Conservation (phyloP, 495 filamentous ascomycete species). For the Immersiella caudata region DNA sequence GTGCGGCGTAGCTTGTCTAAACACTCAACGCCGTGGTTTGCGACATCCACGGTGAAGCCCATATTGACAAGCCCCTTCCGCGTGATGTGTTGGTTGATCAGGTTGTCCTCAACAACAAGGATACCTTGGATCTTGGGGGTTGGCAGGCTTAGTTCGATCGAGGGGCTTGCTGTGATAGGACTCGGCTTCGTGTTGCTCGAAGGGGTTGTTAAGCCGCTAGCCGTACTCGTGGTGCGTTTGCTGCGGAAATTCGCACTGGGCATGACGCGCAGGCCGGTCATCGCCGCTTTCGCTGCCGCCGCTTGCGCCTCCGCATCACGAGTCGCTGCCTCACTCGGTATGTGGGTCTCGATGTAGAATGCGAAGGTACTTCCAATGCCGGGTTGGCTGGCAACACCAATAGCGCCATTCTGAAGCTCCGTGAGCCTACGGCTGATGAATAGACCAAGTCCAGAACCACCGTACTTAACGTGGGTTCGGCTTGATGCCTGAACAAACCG, state of each 20-base stretch:
- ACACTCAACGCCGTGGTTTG: slow-evolving; percentile 77
- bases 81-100: slow-evolving; percentile 73
- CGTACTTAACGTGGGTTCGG: slow-evolving; percentile 73
- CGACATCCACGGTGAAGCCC: slow-evolving; percentile 67
- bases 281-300: slow-evolving; percentile 22
- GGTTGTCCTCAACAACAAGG: slow-evolving; percentile 76
- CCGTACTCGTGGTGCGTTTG: slow-evolving; percentile 4
- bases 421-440: slow-evolving; percentile 75
- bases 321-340: slow-evolving; percentile 38
- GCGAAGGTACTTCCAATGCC: slow-evolving; percentile 76
- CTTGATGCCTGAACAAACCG: slow-evolving; percentile 77
- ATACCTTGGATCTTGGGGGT: slow-evolving; percentile 44
- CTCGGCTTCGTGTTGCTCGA: slow-evolving; percentile 15
- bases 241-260: not conserved
- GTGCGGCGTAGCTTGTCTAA: slow-evolving; percentile 52
- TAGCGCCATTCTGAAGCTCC: slow-evolving; percentile 75
- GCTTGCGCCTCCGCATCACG: slow-evolving; percentile 35
- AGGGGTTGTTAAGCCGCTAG: slow-evolving; percentile 13
- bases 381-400: slow-evolving; percentile 68
- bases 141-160: slow-evolving; percentile 11
- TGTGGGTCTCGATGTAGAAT: slow-evolving; percentile 70
- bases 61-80: slow-evolving; percentile 63
- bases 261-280: slow-evolving; percentile 6
- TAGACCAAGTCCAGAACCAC: slow-evolving; percentile 75
- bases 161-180: slow-evolving; percentile 17